phyloP scores from a whole-genome alignment of 1,284 basidiomycete genomes.

The Ganoderma multipileum region DNA sequence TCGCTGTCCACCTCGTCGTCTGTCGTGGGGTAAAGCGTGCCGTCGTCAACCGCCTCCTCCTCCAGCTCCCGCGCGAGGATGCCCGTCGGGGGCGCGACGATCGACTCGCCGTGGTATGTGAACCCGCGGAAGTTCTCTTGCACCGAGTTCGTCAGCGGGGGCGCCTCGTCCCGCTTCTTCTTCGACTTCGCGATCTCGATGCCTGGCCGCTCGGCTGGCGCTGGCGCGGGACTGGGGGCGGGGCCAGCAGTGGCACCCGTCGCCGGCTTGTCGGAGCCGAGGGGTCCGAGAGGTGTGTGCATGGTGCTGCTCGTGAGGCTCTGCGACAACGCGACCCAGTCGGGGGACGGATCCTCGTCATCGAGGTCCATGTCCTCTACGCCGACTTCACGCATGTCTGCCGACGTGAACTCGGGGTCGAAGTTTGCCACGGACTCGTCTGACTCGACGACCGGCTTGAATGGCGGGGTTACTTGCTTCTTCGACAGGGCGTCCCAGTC shows the following conservation, averaged over 20 bases:
- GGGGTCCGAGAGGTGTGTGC: slow-evolving; percentile 76
- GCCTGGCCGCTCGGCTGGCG: slow-evolving; percentile 43
- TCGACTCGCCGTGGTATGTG: slow-evolving; percentile 83
- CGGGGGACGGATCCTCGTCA: slow-evolving; percentile 79
- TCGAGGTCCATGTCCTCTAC: slow-evolving; percentile 65
- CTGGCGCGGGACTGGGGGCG: slow-evolving; percentile 43
- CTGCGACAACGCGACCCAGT: slow-evolving; percentile 60
- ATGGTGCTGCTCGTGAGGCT: slow-evolving; percentile 45
- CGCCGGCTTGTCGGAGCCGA: slow-evolving; percentile 63
- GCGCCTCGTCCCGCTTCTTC: slow-evolving; percentile 50
- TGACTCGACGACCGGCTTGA: slow-evolving; percentile 97
- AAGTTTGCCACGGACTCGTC: slow-evolving; percentile 99
- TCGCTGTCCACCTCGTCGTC: slow-evolving; percentile 75
- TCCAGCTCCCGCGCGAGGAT: slow-evolving; percentile 50
- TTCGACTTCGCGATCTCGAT: slow-evolving; percentile 63
- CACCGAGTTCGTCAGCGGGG: slow-evolving; percentile 83
- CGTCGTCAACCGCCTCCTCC: slow-evolving; percentile 52
- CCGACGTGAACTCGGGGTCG: slow-evolving; percentile 96
- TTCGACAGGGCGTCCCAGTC: slow-evolving; percentile 88
- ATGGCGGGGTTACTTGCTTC: slow-evolving; percentile 96
- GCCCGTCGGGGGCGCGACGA: slow-evolving; percentile 63
- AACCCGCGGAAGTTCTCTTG: slow-evolving; percentile 96
- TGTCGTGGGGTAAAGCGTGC: slow-evolving; percentile 52
- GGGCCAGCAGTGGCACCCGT: slow-evolving; percentile 28
- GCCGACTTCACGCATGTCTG: slow-evolving; percentile 78